phyloP scores from a whole-genome alignment of 352 stramenopile species.

The Phytophthora pinifolia region DNA sequence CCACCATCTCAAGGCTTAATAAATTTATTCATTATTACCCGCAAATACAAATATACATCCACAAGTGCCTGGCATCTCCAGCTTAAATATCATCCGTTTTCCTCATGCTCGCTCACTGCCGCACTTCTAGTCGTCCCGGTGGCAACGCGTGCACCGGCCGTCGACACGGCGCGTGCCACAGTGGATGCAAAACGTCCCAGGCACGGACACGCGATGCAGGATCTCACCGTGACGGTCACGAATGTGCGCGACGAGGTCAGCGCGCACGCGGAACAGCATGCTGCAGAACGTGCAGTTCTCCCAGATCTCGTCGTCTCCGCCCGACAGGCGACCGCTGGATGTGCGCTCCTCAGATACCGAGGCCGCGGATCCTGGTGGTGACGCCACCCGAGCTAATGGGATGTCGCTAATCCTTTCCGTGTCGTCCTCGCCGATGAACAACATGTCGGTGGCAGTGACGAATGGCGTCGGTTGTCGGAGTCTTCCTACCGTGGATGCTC shows the following conservation, averaged over 20 bases:
- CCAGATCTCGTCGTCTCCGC: constrained; percentile 33
- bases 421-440: constrained; percentile 57
- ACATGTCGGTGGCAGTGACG: constrained; percentile 51
- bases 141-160: constrained; percentile 45
- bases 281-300: constrained; percentile 61
- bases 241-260: constrained; percentile 51
- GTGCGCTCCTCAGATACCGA: constrained; percentile 1
- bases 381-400: constrained; percentile 38
- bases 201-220: constrained; percentile 46
- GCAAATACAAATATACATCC: constrained; percentile 32
- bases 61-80: constrained; percentile 3
- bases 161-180: constrained; percentile 46
- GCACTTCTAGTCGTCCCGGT: constrained; percentile 10
- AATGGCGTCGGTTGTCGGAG: constrained; percentile 37
- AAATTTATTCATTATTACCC: too few species aligned
- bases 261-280: constrained; percentile 38
- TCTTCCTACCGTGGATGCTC: constrained; percentile 10
- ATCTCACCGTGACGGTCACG: constrained; percentile 57
- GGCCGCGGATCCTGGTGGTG: constrained; percentile 12
- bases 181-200: constrained; percentile 50
- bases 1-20: not conserved
- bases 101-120: not conserved
- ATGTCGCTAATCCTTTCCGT: constrained; percentile 34
- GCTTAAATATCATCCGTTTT: constrained; percentile 32
- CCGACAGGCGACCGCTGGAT: constrained; percentile 11